These are phyloP conservation scores for Chimonanthus praecox DNA, from an alignment of 164 flowering plant genomes.

Conservation along the genomic window DNA sequence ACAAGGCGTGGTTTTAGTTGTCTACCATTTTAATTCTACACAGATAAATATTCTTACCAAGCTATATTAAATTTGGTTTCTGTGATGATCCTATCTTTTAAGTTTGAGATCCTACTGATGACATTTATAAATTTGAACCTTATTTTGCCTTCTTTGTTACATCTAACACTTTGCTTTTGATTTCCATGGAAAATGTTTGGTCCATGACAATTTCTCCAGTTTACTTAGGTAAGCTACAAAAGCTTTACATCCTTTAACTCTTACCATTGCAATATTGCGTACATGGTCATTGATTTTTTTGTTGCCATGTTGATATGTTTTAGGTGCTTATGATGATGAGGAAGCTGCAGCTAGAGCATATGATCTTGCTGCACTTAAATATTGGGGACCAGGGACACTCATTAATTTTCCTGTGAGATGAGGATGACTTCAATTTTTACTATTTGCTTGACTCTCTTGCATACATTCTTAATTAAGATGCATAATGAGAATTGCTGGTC, in stretches of 20 bases:
- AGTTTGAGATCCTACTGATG: too few species aligned
- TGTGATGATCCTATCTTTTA: too few species aligned
- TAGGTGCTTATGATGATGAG: conserved; percentile 99
- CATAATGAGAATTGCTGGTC: background rate
- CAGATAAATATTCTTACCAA: too few species aligned
- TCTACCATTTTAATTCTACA: too few species aligned
- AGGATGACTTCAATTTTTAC: background rate
- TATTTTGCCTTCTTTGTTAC: background rate
- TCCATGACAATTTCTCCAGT: conserved; percentile 39
- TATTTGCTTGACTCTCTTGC: background rate
- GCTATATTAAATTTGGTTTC: too few species aligned
- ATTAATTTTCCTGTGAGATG: conserved; percentile 94
- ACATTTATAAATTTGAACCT: too few species aligned
- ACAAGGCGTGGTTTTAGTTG: too few species aligned
- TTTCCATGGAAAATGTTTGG: conserved; percentile 31
- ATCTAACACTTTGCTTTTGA: conserved; percentile 15
- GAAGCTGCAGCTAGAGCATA: conserved; percentile 99
- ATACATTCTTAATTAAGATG: background rate
- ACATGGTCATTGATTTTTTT: conserved; percentile 1
- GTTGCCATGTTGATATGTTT: conserved; percentile 2
- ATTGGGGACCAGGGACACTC: conserved; percentile 99
- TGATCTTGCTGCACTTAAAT: conserved; percentile 98
- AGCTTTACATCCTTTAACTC: conserved; percentile 1
- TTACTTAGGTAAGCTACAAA: conserved; percentile 64
- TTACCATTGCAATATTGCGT: background rate